Percentiles rank a stretch among this genome's conserved stretches.
These are phyloP conservation scores for Hirsutella minnesotensis DNA, from an alignment of 2,329 filamentous ascomycete genomes.

Conservation along the genomic window DNA sequence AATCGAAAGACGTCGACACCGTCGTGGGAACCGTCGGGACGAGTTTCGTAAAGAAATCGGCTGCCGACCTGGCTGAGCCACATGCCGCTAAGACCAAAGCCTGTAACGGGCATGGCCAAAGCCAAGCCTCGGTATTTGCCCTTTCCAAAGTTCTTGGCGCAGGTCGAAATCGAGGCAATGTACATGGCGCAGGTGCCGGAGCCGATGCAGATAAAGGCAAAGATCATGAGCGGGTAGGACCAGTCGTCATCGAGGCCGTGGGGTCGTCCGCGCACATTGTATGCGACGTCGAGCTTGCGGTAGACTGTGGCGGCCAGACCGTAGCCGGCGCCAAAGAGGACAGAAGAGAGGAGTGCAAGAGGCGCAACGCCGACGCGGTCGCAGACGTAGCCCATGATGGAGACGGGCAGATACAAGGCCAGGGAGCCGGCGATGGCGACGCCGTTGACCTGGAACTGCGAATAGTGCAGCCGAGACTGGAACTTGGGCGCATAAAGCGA, in stretches of 20 bases:
- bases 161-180: slow-evolving; percentile 80
- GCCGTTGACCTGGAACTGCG: slow-evolving; percentile 83
- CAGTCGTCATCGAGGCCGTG: slow-evolving; percentile 37
- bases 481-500: slow-evolving; percentile 89
- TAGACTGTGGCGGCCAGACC: slow-evolving; percentile 73
- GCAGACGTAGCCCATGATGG: slow-evolving; percentile 80
- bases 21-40: slow-evolving; percentile 48
- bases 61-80: slow-evolving; percentile 87
- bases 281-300: slow-evolving; percentile 35
- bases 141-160: slow-evolving; percentile 94
- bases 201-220: slow-evolving; percentile 75
- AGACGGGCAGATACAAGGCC: slow-evolving; percentile 85
- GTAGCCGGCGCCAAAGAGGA: slow-evolving; percentile 73
- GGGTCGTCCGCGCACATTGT: slow-evolving; percentile 18
- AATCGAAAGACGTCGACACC: slow-evolving; percentile 70
- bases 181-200: slow-evolving; percentile 83
- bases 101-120: slow-evolving; percentile 79
- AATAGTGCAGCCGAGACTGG: slow-evolving; percentile 75
- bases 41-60: slow-evolving; percentile 59
- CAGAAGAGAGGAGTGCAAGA: slow-evolving; percentile 58
- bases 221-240: slow-evolving; percentile 73
- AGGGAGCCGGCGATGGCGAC: slow-evolving; percentile 80
- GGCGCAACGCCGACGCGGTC: slow-evolving; percentile 76
- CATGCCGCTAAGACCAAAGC: slow-evolving; percentile 89
- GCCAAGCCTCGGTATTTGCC: slow-evolving; percentile 81